Percentiles rank a stretch among this genome's conserved stretches.
phyloP scores from a whole-genome alignment of 2,329 filamentous ascomycete genomes.

The Ophiocordyceps camponoti-saundersi region DNA sequence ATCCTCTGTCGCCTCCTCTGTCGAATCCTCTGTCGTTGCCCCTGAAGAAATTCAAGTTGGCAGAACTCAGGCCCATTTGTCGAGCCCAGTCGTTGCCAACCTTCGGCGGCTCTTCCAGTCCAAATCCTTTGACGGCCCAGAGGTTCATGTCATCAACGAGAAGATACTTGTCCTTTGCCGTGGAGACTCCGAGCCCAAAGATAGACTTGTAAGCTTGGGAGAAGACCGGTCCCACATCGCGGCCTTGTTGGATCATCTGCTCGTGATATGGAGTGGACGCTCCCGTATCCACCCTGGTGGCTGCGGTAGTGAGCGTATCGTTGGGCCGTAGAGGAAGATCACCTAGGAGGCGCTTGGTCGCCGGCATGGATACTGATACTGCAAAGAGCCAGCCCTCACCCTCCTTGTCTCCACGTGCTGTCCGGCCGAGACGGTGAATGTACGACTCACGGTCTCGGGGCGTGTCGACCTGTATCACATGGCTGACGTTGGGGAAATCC shows the following conservation, averaged over 20 bases:
- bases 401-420: conserved; percentile 55
- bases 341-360: conserved; percentile 32
- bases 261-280: conserved; percentile 27
- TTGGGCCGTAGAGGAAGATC: conserved; percentile 45
- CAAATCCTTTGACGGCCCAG: conserved; percentile 33
- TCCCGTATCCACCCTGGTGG: conserved; percentile 34
- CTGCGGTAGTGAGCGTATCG: conserved; percentile 29
- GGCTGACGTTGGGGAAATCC: conserved; percentile 69
- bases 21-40: not conserved
- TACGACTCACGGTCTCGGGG: conserved; percentile 53
- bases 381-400: conserved; percentile 57
- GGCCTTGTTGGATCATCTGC: conserved; percentile 23
- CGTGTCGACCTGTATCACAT: conserved; percentile 56
- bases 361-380: conserved; percentile 31
- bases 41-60: conserved; percentile 17
- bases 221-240: conserved; percentile 14
- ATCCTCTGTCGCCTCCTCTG: not conserved
- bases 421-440: conserved; percentile 63
- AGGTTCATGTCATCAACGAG: conserved; percentile 34
- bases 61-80: conserved; percentile 14
- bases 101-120: conserved; percentile 29
- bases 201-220: conserved; percentile 35
- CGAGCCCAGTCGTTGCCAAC: conserved; percentile 10
- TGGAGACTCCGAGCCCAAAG: conserved; percentile 27
- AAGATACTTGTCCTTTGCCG: conserved; percentile 18